Evolutionary conservation across 208 protist genomes (phyloP), one percentile per base, ranked within the genome.

Genomic region (Trypanosomatidae sp.): DNA sequence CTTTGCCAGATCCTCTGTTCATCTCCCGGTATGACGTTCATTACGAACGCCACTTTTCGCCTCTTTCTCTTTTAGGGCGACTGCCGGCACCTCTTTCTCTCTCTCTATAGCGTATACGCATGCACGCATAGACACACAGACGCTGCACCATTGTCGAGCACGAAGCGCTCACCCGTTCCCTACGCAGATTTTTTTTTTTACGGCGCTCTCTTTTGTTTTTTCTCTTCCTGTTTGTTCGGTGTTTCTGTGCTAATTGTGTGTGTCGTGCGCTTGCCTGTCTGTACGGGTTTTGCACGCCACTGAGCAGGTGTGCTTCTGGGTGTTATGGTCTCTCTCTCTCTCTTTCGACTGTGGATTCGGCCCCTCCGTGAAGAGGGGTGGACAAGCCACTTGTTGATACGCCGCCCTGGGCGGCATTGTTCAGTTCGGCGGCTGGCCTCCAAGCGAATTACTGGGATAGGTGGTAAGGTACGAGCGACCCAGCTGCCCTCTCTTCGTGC

Each of bases 401-500:
- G 55, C 81, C 1, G 73, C 79, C 3, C 65, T 80, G 12, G 66
- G 80, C n/a, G 81, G 74, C 19, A 59, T 91, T 44, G 79, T 87
- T 17, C 79, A 88, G 60, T 87, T 91, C 47, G 87, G 87, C 10
- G 87, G 87, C 2, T 87, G 83, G 82, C 87, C 83, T 1, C 84
- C 87, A 4, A 79, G 55, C 17, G 76, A 76, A 36, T 60, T 83
- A 43, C 69, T 87, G 25, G 69, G 66, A n/a, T 69, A 78, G 2
- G 76, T 83, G 44, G 76, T 84, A 0, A 76, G 78, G 43, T 75
- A 73, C 43, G 83, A 91, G 36, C 70, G 75, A 46, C 76, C 77
- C 2, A 52, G 55, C 55, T 88, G 83, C 33, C 80, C 80, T 0
- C 73, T 91, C 36, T 91, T 80, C 59, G 44, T 81, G 43, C 62